Percentiles rank a stretch among this genome's conserved stretches.
These are phyloP conservation scores for Sporothrix curviconia DNA, from an alignment of 2,329 filamentous ascomycete genomes.

Conservation along the genomic window DNA sequence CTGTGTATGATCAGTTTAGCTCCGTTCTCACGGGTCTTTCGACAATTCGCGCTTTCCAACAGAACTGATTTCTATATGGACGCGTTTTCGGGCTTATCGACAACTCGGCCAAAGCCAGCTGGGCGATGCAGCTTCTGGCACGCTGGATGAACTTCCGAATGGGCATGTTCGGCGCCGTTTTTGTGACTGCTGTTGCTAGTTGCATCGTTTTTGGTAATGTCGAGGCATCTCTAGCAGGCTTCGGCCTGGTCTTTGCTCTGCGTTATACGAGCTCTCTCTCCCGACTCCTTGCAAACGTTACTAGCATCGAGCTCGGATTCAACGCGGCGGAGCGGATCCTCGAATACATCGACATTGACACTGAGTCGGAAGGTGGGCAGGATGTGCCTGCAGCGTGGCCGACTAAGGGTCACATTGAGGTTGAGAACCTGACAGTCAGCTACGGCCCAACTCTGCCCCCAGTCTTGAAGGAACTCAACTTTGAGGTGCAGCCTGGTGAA, in stretches of 20 bases:
- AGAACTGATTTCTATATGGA: conserved; percentile 32
- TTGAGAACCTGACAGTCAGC: conserved; percentile 32
- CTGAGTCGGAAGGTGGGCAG: conserved; percentile 30
- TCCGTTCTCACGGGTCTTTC: conserved; percentile 34
- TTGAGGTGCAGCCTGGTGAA: conserved; percentile 43
- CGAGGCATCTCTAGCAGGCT: conserved; percentile 34
- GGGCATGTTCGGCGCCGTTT: conserved; percentile 33
- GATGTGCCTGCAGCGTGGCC: conserved; percentile 37
- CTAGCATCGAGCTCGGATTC: conserved; percentile 35
- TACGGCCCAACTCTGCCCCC: conserved; percentile 33
- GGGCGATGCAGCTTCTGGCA: conserved; percentile 27
- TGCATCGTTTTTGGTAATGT: conserved; percentile 31
- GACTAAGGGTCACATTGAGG: conserved; percentile 31
- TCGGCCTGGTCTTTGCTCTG: conserved; percentile 35
- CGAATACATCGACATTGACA: conserved; percentile 36
- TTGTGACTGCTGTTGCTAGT: conserved; percentile 31
- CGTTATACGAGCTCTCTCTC: conserved; percentile 31
- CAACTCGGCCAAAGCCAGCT: conserved; percentile 27
- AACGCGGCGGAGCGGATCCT: conserved; percentile 37
- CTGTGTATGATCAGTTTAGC: conserved; percentile 37
- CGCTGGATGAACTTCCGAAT: conserved; percentile 35
- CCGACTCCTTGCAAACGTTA: conserved; percentile 30
- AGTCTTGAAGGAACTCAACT: conserved; percentile 33
- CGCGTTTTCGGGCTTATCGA: conserved; percentile 30
- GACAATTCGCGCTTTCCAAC: conserved; percentile 36